Percentiles rank a stretch among this genome's conserved stretches.
phyloP scores from a whole-genome alignment of 1,284 basidiomycete species.

The Trichosporon sp. region DNA sequence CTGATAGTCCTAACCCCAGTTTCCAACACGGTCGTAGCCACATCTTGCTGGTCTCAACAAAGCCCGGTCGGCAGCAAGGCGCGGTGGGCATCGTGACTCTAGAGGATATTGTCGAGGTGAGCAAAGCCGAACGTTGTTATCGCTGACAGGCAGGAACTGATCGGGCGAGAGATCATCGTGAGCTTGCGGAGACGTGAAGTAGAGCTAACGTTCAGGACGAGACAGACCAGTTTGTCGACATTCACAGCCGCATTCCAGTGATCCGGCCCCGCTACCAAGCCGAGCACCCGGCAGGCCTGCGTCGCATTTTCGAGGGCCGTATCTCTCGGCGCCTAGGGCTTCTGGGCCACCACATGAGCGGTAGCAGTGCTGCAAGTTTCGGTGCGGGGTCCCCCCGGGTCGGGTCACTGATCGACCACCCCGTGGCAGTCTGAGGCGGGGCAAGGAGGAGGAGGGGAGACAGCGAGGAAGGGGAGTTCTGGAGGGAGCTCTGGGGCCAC shows the following conservation, averaged over 20 bases:
- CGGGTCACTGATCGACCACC: background rate
- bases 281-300: conserved; percentile 20
- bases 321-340: conserved; percentile 25
- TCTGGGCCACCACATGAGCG: conserved; percentile 11
- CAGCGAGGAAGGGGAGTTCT: too few relatives aligned
- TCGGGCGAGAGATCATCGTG: conserved; percentile 44
- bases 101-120: conserved; percentile 52
- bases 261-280: conserved; percentile 9
- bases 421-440: background rate
- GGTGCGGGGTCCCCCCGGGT: background rate
- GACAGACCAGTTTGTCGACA: conserved; percentile 43
- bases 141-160: conserved; percentile 29
- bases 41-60: conserved; percentile 72
- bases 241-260: conserved; percentile 29
- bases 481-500: too few relatives aligned
- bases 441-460: background rate
- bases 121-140: conserved; percentile 8
- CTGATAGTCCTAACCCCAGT: conserved; percentile 22
- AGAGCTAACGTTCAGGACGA: conserved; percentile 33
- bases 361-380: background rate
- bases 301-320: conserved; percentile 39
- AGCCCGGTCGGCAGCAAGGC: conserved; percentile 64
- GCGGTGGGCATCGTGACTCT: conserved; percentile 69
- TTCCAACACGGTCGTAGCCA: conserved; percentile 92
- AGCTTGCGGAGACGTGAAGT: background rate